Evolutionary conservation across 371 early-diverging fungal species (phyloP).

Genomic region (Rhizopus arrhizus): DNA sequence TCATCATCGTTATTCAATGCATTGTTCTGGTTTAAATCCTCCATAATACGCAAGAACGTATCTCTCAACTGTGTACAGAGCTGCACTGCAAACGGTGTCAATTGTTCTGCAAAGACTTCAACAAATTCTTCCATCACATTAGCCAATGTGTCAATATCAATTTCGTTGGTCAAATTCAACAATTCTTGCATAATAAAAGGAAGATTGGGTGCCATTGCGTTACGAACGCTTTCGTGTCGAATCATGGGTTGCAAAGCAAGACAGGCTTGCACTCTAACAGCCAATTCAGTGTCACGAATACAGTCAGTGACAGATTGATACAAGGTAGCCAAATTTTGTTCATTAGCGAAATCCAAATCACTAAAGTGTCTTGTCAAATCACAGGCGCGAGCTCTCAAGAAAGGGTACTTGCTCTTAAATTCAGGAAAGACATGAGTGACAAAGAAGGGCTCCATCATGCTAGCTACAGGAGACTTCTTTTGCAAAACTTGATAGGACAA

Average conservation of each 20-base stretch:
- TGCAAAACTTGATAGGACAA: constrained; percentile 63
- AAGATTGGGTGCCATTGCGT: constrained; percentile 74
- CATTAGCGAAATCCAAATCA: constrained; percentile 43
- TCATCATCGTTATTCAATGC: constrained; percentile 39
- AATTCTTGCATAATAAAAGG: constrained; percentile 84
- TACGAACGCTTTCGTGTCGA: constrained; percentile 68
- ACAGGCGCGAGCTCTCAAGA: constrained; percentile 73
- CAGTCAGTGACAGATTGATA: constrained; percentile 68
- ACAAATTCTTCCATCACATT: constrained; percentile 89
- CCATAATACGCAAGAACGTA: constrained; percentile 83
- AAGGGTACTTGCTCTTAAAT: constrained; percentile 76
- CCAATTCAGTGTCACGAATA: constrained; percentile 77
- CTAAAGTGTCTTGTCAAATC: constrained; percentile 47
- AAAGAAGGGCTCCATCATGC: constrained; percentile 79
- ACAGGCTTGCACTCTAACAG: constrained; percentile 84
- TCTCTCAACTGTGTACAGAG: constrained; percentile 81
- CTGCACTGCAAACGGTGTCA: constrained; percentile 88
- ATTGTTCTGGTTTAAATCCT: constrained; percentile 53
- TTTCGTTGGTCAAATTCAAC: constrained; percentile 81
- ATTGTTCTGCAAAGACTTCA: constrained; percentile 81
- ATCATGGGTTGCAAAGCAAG: constrained; percentile 79
- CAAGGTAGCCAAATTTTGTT: constrained; percentile 53
- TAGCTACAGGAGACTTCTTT: constrained; percentile 64
- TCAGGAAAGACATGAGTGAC: constrained; percentile 85
- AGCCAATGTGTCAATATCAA: constrained; percentile 87